Evolutionary conservation across 1,284 basidiomycete species (phyloP).

Genomic region (Leucoagaricus sp.): DNA sequence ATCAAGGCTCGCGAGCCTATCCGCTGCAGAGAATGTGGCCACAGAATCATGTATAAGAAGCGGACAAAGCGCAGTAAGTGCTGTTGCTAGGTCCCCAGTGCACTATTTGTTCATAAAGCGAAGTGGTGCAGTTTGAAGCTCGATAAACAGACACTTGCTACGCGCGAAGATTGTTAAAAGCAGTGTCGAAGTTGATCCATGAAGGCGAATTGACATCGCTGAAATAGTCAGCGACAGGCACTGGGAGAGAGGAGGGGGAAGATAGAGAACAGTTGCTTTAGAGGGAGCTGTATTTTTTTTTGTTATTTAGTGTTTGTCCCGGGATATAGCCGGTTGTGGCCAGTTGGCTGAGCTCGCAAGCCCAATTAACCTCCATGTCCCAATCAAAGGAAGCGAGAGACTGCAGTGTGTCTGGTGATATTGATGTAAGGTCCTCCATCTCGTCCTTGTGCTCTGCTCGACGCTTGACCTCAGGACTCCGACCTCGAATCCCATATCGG

Average conservation of each 20-base stretch:
- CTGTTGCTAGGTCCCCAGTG: neutral
- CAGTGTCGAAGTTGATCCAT: neutral
- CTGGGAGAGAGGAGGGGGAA: no score
- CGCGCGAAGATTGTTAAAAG: neutral
- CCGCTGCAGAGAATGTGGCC: conserved; percentile 95
- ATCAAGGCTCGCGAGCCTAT: conserved; percentile 95
- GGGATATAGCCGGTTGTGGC: conserved; percentile 9
- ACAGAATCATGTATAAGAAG: conserved; percentile 99
- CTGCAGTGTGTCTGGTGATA: conserved; percentile 57
- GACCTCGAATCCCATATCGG: conserved; percentile 56
- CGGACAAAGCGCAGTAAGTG: conserved; percentile 90
- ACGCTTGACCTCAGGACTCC: conserved; percentile 46
- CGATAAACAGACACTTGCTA: conserved; percentile 42
- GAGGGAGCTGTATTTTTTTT: conserved; percentile 1
- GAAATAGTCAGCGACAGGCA: no score
- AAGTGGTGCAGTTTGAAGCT: conserved; percentile 90
- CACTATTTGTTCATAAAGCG: conserved; percentile 19
- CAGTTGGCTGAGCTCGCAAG: conserved; percentile 37
- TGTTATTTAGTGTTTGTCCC: conserved; percentile 19
- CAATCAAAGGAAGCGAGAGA: conserved; percentile 46
- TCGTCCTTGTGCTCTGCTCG: neutral
- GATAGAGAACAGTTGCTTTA: neutral
- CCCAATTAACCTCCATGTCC: conserved; percentile 38
- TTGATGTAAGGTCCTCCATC: conserved; percentile 44
- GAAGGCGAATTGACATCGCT: neutral